Base-by-base conservation (phyloP, 2,329 filamentous ascomycete genomes). In the Coleophoma cylindrospora region DNA sequence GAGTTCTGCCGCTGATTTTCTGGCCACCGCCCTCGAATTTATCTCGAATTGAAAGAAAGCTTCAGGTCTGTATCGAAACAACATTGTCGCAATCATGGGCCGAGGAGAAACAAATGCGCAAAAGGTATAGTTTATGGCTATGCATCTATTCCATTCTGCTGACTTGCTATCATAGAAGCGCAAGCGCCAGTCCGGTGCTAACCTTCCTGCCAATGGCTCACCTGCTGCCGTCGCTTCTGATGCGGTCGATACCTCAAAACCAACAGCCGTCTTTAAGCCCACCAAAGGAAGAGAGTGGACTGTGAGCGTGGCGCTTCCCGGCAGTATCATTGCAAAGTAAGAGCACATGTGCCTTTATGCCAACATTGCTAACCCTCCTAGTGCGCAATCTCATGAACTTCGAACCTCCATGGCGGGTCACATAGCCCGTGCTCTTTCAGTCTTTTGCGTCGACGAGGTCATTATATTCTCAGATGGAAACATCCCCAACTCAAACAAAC, bases 391-490 rank as follows among this genome's bases (percentile, higher is more conserved):
- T 32, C 61, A 62, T 55, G 89, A 95, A 53, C 84, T 89, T 63
- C 86, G 89, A 64, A 89, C 86, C 34, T 76, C 79, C 44, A 75
- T 87, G 44, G 86, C 84, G 1, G 87, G 86, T 8, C 84, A 86
- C 56, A 84, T 95, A 48, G 89, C 89, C 6, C 87, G 90, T 48
- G 88, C 89, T 34, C 78, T 90, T 47, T 86, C 88, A 54, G 85
- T 95, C 55, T 95, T 94, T 70, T 86, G 81, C 61, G 79, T 95
- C 57, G 90, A 95, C 64, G 90, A 95, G 69, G 77, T 95, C 32
- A 76, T 95, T 46, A 73, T 95, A 49, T 95, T 87, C 66, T 83
- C 92, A 63, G 90, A 95, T 68, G 77, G 75, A n/a, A 70, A 76
- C 49, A 56, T 66, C 50, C 13, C 54, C 56, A 45, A 57, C 45